phyloP scores from a whole-genome alignment of 306 rosid genomes.

The Begonia peltatifolia region DNA sequence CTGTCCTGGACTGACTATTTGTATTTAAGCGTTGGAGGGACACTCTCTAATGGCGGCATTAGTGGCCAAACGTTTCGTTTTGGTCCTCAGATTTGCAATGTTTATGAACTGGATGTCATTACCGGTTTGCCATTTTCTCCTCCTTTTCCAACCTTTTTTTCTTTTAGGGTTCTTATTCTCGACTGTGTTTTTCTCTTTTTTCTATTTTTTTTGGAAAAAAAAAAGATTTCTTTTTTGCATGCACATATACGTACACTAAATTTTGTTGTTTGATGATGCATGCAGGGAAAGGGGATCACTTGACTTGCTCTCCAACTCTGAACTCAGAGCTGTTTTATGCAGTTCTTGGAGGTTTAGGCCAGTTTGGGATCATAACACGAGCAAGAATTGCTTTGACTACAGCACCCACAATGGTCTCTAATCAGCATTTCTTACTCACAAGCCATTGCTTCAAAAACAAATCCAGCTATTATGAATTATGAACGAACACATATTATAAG shows the following conservation, averaged over 20 bases:
- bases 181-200: not conserved
- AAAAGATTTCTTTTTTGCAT: no score
- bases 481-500: no score
- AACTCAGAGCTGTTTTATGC: conserved; percentile 46
- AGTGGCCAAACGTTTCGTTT: conserved; percentile 68
- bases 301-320: conserved; percentile 45
- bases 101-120: conserved; percentile 55
- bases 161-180: no score
- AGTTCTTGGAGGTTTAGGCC: conserved; percentile 87
- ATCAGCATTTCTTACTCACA: no score
- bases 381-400: conserved; percentile 64
- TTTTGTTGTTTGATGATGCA: no score
- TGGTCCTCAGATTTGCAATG: conserved; percentile 79
- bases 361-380: conserved; percentile 76
- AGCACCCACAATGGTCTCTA: conserved; percentile 22
- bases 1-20: conserved; percentile 78
- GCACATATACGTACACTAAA: not conserved
- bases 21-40: conserved; percentile 64
- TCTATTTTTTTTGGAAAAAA: no score
- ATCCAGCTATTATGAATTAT: no score
- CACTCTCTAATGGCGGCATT: conserved; percentile 85
- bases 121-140: conserved; percentile 29
- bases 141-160: no score
- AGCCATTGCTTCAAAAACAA: no score
- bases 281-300: conserved; percentile 51